Percentiles rank a stretch among this genome's conserved stretches.
phyloP scores from a whole-genome alignment of 1,139 yeast species.

The Pichia terricola region DNA sequence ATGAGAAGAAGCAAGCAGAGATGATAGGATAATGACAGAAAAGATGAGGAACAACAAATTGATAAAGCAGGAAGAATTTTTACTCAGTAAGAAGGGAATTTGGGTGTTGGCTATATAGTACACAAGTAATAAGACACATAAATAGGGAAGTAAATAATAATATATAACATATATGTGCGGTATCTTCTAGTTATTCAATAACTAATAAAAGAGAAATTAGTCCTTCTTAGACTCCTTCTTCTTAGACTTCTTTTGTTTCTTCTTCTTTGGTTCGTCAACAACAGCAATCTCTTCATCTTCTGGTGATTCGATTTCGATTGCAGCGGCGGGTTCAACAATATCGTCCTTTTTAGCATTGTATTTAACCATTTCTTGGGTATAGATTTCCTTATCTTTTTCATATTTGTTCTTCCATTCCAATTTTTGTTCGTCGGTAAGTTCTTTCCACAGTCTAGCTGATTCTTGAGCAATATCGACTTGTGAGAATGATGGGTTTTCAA shows the following conservation, averaged over 20 bases:
- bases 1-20: no score
- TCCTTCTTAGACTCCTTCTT: slow-evolving; percentile 14
- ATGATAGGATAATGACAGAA: no score
- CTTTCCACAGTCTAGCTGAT: slow-evolving; percentile 72
- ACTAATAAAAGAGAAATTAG: no score
- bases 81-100: no score
- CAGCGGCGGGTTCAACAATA: background rate
- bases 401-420: slow-evolving; percentile 53
- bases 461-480: slow-evolving; percentile 73
- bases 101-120: no score
- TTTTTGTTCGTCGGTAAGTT: slow-evolving; percentile 56
- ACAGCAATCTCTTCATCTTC: slow-evolving; percentile 9
- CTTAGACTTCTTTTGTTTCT: slow-evolving; percentile 32
- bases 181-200: no score
- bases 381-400: no score
- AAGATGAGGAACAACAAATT: no score
- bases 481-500: slow-evolving; percentile 43
- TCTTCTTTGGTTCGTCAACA: slow-evolving; percentile 21
- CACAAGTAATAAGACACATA: no score
- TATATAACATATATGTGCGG: no score
- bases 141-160: no score
- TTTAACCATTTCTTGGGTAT: background rate
- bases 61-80: no score
- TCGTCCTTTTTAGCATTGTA: background rate
- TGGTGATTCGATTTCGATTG: slow-evolving; percentile 24